These are phyloP conservation scores for Stachybotrys chlorohalonatus DNA, from an alignment of 2,329 filamentous ascomycete genomes.

Conservation along the genomic window DNA sequence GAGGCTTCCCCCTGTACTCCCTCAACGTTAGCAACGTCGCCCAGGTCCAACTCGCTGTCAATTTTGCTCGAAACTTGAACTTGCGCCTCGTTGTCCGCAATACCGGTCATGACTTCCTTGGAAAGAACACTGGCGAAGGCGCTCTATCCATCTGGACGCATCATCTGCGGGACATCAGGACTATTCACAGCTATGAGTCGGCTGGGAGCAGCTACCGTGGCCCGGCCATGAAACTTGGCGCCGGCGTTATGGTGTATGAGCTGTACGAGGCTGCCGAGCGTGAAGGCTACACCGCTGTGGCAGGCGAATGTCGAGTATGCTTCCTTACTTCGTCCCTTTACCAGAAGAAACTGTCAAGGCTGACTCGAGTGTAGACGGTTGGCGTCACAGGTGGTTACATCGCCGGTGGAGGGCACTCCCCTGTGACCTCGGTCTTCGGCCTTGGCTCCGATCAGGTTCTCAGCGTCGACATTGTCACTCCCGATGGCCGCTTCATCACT, in stretches of 20 bases:
- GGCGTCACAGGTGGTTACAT: conserved; percentile 17
- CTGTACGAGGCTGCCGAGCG: conserved; percentile 40
- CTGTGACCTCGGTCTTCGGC: conserved; percentile 32
- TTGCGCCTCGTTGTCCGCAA: conserved; percentile 37
- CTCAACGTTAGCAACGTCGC: conserved; percentile 29
- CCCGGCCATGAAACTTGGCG: conserved; percentile 43
- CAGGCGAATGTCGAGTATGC: conserved; percentile 37
- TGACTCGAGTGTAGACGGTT: conserved; percentile 8
- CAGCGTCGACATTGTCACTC: conserved; percentile 37
- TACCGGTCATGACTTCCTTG: conserved; percentile 42
- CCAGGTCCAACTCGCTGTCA: conserved; percentile 36
- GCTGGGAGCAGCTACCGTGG: conserved; percentile 24
- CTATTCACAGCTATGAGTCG: conserved; percentile 11
- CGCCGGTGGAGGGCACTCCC: conserved; percentile 38
- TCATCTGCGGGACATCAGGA: conserved; percentile 33
- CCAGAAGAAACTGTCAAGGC: neutral
- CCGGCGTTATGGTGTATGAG: conserved; percentile 44
- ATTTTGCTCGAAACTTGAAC: conserved; percentile 34
- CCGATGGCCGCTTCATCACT: conserved; percentile 31
- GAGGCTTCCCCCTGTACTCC: conserved; percentile 32
- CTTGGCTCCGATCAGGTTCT: conserved; percentile 39
- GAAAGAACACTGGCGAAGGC: conserved; percentile 51
- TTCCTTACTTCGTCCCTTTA: neutral
- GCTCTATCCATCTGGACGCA: conserved; percentile 49
- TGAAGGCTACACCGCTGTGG: conserved; percentile 38